phyloP scores from a whole-genome alignment of 1,139 yeast genomes.

The Waltiozyma sp. region DNA sequence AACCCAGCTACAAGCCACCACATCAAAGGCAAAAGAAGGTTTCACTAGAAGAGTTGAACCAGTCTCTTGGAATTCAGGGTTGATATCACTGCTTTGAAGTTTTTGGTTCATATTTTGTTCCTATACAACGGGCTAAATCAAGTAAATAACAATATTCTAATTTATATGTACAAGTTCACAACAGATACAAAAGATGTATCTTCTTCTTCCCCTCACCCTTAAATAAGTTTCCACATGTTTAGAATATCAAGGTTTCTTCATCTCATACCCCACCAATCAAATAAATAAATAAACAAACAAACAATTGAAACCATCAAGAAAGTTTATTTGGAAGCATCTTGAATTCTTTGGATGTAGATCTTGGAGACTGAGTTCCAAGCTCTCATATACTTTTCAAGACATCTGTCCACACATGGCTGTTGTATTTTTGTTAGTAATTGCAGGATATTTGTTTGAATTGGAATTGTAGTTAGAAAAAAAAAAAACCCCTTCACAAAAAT shows the following conservation, averaged over 20 bases:
- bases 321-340: conserved; percentile 25
- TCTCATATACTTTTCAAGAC: conserved; percentile 81
- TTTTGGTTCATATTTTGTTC: no score
- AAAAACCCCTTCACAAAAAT: no score
- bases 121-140: no score
- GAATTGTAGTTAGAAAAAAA: no score
- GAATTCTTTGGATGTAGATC: conserved; percentile 67
- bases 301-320: background rate
- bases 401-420: conserved; percentile 52
- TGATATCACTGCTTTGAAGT: no score
- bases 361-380: conserved; percentile 82
- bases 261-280: no score
- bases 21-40: background rate
- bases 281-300: no score
- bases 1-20: background rate
- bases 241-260: no score
- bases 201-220: background rate
- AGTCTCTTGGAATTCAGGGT: background rate
- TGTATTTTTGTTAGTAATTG: conserved; percentile 1
- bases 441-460: no score
- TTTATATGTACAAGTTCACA: background rate
- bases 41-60: background rate
- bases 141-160: no score
- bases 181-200: background rate
- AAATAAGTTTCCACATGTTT: no score